Evolutionary conservation across 1,284 basidiomycete species (phyloP).

Genomic region (Sparassis latifolia): DNA sequence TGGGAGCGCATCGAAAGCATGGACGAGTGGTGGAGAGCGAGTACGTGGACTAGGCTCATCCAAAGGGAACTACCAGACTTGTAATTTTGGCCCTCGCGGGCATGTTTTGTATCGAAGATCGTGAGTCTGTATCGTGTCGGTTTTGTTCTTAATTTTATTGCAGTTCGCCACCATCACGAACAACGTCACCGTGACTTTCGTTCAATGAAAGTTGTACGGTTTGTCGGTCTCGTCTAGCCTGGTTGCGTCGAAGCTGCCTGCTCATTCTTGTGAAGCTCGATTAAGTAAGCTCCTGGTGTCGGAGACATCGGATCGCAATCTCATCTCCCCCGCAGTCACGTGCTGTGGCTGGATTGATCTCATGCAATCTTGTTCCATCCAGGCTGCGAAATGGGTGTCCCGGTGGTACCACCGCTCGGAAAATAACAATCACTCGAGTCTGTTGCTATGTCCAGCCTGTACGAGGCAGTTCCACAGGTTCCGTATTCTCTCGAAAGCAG

Average conservation of each 20-base stretch:
- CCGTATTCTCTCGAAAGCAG: conserved; percentile 15
- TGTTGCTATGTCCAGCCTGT: conserved; percentile 3
- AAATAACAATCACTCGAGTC: conserved; percentile 1
- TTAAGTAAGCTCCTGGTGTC: no score
- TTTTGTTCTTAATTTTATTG: conserved; percentile 12
- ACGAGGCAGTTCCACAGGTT: conserved; percentile 15
- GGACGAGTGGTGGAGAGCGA: conserved; percentile 93
- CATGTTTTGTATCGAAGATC: neutral
- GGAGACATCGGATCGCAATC: no score
- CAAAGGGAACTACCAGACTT: conserved; percentile 84
- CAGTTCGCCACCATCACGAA: neutral
- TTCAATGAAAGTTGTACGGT: no score
- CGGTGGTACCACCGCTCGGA: no score
- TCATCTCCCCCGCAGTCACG: neutral
- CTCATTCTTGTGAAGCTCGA: no score
- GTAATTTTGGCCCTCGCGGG: conserved; percentile 24
- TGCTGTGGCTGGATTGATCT: conserved; percentile 4
- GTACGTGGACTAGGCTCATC: conserved; percentile 80
- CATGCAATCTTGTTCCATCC: no score
- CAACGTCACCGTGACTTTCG: neutral
- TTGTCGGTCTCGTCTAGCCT: no score
- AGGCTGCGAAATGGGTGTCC: no score
- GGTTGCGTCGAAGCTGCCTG: no score
- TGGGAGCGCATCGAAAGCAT: conserved; percentile 75
- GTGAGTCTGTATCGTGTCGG: conserved; percentile 1